Conservation (phyloP, 225 moss, liverwort and hornwort genomes). For the Pleurozium schreberi region DNA sequence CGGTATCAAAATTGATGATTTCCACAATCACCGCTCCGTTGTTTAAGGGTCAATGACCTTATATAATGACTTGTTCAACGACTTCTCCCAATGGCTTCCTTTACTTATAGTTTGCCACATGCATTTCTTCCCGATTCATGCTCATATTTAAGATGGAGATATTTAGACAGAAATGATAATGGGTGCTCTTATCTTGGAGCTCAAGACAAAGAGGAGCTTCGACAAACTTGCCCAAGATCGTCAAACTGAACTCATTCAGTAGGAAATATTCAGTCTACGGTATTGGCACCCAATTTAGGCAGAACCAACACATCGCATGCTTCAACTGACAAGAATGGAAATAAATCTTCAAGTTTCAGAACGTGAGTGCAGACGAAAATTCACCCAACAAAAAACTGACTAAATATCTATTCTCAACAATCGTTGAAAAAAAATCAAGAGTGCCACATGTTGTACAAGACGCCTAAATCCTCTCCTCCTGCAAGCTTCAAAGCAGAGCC, state of each 20-base stretch:
- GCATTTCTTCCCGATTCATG: not conserved
- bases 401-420: not conserved
- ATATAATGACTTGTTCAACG: not conserved
- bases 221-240: not conserved
- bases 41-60: no score
- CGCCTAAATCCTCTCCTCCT: conserved; percentile 4
- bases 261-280: not conserved
- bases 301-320: not conserved
- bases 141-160: not conserved
- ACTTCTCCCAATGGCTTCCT: not conserved
- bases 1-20: no score
- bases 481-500: conserved; percentile 36
- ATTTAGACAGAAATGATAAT: not conserved
- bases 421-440: not conserved
- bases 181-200: not conserved
- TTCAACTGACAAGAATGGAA: not conserved
- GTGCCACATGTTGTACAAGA: conserved; percentile 27
- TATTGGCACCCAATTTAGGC: not conserved
- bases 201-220: not conserved
- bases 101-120: not conserved
- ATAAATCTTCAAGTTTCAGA: not conserved
- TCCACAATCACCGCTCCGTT: no score
- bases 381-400: not conserved
- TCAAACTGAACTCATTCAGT: not conserved
- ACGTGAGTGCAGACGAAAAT: not conserved